Evolutionary conservation across 129 eudicot genomes (phyloP), one percentile per base, ranked within the genome.

Genomic region (Deinandra increscens): DNA sequence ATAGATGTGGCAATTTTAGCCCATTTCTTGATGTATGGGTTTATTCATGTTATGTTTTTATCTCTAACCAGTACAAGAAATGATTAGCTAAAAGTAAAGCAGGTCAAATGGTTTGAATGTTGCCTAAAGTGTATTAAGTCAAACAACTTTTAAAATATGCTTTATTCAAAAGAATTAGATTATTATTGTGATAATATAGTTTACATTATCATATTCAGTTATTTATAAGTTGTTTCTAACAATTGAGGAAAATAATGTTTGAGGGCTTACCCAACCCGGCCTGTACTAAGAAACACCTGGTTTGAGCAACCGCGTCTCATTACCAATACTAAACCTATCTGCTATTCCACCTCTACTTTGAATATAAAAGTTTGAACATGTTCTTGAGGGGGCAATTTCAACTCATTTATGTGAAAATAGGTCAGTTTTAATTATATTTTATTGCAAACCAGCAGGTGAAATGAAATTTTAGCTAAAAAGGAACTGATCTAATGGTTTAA

Each of bases 101-200:
- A 10, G n/a, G 66, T 56, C 48, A 39, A 39, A 26, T 58, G 39
- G 19, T 26, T 29, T 12, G 9, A 58, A 22, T 1, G 56, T 2
- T 7, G 23, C 56, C 34, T 3, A 22, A 54, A 54, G 61, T 20
- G 61, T 54, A 54, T 54, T 54, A 19, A 54, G 9, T 3, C 7
- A 0, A 20, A 54, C 5, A 45, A 22, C 34, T 7, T 9, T 54
- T 7, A 20, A 54, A 51, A 3, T 36, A 19, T 1, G 1, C 15
- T 22, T 20, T 54, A 20, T 54, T 9, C 0, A 49, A 7, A 18
- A 49, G 0, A 14, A 6, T 0, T 43, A 9, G 59, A 18, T 4
- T 54, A 11, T 22, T 54, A 20, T 54, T 22, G 61, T 54, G 34
- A 22, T 54, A 54, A 54, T 54, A 54, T 10, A 54, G 61, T 54